Evolutionary conservation across 768 basidiomycete species (phyloP).

Genomic region (Pseudohyphozyma bogoriensis): DNA sequence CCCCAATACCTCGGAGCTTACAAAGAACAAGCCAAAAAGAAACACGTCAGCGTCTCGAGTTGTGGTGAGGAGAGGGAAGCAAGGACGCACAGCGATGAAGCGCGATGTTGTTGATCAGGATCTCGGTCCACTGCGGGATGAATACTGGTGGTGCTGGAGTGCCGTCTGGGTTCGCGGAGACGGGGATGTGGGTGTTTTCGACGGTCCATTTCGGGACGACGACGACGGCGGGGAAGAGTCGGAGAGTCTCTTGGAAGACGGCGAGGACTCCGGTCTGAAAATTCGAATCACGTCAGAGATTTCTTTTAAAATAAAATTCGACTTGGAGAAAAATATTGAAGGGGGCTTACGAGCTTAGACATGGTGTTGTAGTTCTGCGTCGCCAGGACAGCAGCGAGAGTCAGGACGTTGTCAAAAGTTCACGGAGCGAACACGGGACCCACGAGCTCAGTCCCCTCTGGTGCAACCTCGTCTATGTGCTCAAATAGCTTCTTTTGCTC

Average conservation of each 20-base stretch:
- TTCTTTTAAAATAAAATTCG: neutral
- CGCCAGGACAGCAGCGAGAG: neutral
- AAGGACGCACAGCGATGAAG: slow-evolving; percentile 44
- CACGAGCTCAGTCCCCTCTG: neutral
- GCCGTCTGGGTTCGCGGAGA: neutral
- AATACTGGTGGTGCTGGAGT: slow-evolving; percentile 30
- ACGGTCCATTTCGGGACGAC: slow-evolving; percentile 20
- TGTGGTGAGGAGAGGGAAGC: neutral
- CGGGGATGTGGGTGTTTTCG: slow-evolving; percentile 16
- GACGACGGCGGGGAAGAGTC: slow-evolving; percentile 22
- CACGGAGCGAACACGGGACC: neutral
- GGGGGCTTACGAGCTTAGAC: neutral
- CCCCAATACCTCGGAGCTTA: slow-evolving; percentile 51
- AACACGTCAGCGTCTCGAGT: neutral
- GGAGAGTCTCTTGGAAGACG: slow-evolving; percentile 22
- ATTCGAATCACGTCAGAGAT: too few species aligned
- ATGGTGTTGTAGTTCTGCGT: neutral
- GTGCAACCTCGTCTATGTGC: slow-evolving; percentile 16
- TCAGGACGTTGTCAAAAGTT: neutral
- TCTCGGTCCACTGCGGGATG: slow-evolving; percentile 41
- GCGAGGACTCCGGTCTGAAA: slow-evolving; percentile 13
- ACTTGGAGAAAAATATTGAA: neutral
- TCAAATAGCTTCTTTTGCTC: slow-evolving; percentile 10
- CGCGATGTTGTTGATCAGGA: slow-evolving; percentile 43
- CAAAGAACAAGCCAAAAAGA: neutral